Evolutionary conservation across 306 rosid genomes (phyloP).

Genomic region (Citrullus colocynthis): DNA sequence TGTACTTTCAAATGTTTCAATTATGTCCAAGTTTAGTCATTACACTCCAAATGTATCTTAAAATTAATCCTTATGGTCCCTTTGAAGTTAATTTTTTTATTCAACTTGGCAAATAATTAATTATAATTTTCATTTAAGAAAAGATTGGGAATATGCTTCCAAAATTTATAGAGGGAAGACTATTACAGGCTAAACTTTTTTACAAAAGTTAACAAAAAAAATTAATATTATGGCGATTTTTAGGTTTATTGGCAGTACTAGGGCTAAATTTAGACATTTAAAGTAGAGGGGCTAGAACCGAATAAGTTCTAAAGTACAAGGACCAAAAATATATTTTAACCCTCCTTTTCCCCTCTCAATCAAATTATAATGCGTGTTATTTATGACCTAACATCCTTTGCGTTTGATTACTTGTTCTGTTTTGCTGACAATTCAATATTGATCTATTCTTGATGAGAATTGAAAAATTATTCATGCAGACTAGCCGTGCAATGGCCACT

Average conservation of each 20-base stretch:
- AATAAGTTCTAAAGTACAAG: background rate
- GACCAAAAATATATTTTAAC: background rate
- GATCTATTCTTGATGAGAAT: background rate
- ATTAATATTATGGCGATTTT: too few species aligned
- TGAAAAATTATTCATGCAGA: conserved; percentile 38
- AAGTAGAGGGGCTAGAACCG: background rate
- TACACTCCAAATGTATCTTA: too few species aligned
- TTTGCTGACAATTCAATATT: background rate
- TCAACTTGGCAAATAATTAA: too few species aligned
- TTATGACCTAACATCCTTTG: background rate
- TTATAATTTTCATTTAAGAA: too few species aligned
- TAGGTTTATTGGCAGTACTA: too few species aligned
- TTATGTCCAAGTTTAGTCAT: too few species aligned
- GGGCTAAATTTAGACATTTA: background rate
- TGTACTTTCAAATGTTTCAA: background rate
- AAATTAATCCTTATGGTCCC: too few species aligned
- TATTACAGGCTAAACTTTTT: too few species aligned
- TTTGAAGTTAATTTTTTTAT: too few species aligned
- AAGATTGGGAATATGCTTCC: too few species aligned
- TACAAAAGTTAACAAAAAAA: too few species aligned
- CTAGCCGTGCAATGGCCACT: conserved; percentile 57
- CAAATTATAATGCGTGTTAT: background rate
- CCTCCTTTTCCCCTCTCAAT: background rate
- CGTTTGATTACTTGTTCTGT: conserved; percentile 3
- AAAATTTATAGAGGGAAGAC: too few species aligned